Evolutionary conservation across 1,139 yeast species (phyloP).

Genomic region (Geotrichum fermentans): DNA sequence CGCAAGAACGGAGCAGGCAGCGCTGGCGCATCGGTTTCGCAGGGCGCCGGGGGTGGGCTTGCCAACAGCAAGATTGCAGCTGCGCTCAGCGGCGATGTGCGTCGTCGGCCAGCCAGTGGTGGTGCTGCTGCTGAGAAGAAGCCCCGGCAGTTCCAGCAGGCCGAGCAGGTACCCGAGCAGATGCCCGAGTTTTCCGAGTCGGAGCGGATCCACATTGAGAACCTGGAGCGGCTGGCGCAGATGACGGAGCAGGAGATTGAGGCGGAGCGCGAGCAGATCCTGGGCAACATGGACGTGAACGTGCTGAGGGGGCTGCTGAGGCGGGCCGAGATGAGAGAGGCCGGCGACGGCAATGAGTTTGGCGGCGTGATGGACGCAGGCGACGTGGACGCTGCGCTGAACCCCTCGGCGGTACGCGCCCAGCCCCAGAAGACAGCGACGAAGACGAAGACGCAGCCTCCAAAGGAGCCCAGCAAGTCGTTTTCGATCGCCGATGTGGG

Average conservation of each 20-base stretch:
- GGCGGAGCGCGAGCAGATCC: constrained; percentile 60
- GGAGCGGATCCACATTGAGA: constrained; percentile 73
- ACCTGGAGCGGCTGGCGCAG: constrained; percentile 53
- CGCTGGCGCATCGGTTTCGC: not conserved
- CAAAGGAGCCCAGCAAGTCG: not conserved
- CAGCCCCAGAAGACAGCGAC: not conserved
- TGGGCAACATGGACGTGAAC: constrained; percentile 63
- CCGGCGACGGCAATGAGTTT: constrained; percentile 35
- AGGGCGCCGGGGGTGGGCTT: not conserved
- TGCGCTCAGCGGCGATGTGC: constrained; percentile 10
- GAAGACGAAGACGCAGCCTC: not conserved
- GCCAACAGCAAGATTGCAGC: constrained; percentile 12
- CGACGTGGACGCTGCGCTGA: constrained; percentile 38
- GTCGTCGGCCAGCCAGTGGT: not conserved
- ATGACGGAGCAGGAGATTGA: constrained; percentile 68
- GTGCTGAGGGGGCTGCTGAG: constrained; percentile 52
- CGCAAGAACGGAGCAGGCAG: too few species aligned
- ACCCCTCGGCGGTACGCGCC: constrained; percentile 16
- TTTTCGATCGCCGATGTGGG: constrained; percentile 21
- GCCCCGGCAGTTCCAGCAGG: constrained; percentile 40
- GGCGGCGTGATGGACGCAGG: constrained; percentile 64
- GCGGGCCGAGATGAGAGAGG: constrained; percentile 31
- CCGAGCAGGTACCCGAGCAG: constrained; percentile 57
- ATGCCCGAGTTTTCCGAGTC: constrained; percentile 43
- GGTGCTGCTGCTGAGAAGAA: not conserved